Base-by-base conservation (phyloP, 177 flowering plant genomes). In the Vitis hybrid region DNA sequence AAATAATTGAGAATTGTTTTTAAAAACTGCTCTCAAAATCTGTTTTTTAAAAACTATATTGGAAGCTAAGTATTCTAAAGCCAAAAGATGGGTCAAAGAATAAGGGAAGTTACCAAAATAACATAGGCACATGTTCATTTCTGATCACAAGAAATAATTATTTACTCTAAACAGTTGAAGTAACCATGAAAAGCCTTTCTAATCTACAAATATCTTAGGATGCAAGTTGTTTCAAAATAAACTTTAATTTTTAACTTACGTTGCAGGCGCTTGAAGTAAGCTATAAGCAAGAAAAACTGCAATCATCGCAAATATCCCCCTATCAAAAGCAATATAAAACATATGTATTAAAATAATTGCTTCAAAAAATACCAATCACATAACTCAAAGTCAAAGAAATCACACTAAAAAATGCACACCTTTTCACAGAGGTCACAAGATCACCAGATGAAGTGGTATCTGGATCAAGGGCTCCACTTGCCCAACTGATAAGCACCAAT, bases 231-330 rank as follows among this genome's bases (percentile, higher is more conserved):
- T 14, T 9, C 51, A 15, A 50, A 18, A 19, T 3, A 16, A 59
- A n/a, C 12, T 10, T n/a, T 39, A 29, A 56, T 16, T 13, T 13
- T 15, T 4, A 67, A 87, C 98, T 90, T 80, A 96, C 99, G 99
- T 94, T 51, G 97, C 83, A 71, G 99, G 99, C 49, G 99, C 99
- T 85, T 96, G 99, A 63, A 94, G 83, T 84, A 94, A 86, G 84
- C 93, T 90, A 74, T 96, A 96, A 61, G 94, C 86, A 68, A 96
- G 96, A 76, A 90, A 92, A 65, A 94, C 97, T 7, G 97, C 97
- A 79, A 94, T 85, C 97, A 92, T 92, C 22, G 99, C 99, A 94
- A 91, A 90, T 45, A 91, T 78, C 50, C 99, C 99, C 89, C 98
- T 95, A 73, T 50, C 51, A 65, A 72, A 69, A 76, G 60, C 10